Evolutionary conservation across 179 eudicot genomes (phyloP).

Genomic region (Spinacia oleracea): DNA sequence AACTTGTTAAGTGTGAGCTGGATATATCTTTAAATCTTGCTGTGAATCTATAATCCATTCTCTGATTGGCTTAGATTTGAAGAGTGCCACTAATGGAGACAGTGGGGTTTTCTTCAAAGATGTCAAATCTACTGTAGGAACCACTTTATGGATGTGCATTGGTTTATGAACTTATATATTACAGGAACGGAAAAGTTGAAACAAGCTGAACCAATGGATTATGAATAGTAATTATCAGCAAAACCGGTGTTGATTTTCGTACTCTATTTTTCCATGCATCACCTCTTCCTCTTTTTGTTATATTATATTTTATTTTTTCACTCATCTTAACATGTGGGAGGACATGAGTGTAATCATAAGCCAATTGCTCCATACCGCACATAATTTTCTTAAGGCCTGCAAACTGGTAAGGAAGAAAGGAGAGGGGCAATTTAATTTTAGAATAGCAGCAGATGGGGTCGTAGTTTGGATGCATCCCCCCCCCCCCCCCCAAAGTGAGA

Average conservation of each 20-base stretch:
- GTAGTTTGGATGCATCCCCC: too few relatives aligned
- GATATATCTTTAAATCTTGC: not conserved
- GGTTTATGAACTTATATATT: not conserved
- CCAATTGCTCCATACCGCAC: too few relatives aligned
- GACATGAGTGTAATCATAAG: too few relatives aligned
- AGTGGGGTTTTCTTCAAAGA: not conserved
- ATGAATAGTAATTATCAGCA: not conserved
- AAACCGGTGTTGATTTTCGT: not conserved
- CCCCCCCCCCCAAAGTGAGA: too few relatives aligned
- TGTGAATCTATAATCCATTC: not conserved
- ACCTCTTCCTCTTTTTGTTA: too few relatives aligned
- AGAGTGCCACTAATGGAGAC: not conserved
- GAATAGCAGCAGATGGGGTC: too few relatives aligned
- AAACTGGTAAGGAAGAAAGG: too few relatives aligned
- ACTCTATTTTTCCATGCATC: not conserved
- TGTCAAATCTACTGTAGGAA: not conserved
- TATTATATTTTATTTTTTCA: too few relatives aligned
- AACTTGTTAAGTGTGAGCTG: not conserved
- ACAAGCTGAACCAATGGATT: not conserved
- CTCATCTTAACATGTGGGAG: too few relatives aligned
- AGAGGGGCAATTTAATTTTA: too few relatives aligned
- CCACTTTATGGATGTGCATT: not conserved
- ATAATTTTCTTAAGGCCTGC: too few relatives aligned
- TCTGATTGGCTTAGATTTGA: not conserved
- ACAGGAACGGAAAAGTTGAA: not conserved